Evolutionary conservation across 352 stramenopile species (phyloP), one percentile per base, ranked within the genome.

Genomic region (Pythium rishiriense): DNA sequence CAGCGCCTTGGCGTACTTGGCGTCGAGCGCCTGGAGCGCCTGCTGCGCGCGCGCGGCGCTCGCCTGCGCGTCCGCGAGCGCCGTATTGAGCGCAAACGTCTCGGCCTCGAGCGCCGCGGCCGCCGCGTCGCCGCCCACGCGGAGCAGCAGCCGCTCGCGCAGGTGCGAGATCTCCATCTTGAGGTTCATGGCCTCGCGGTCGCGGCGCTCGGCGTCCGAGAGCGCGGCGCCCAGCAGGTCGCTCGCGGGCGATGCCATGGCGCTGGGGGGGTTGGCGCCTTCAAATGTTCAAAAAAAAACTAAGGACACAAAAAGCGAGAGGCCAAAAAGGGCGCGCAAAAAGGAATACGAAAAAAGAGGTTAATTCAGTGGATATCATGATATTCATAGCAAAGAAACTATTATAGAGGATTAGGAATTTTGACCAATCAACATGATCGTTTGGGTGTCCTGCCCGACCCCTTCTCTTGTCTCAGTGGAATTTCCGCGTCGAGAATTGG

Each of bases 81-180:
- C 62, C 19, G 68, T 73, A 58, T 88, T 78, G 28, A 95, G 75
- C 49, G 79, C 83, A 49, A 88, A 90, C 45, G 76, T 83, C 55
- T 95, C 86, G 43, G 79, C 81, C 62, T 95, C 86, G 28, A 95
- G 77, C 69, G 93, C 83, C 26, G 78, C 78, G 14, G 86, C 83
- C 24, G 72, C 89, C 58, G 81, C 74, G 64, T 93, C 81, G 49
- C 86, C 86, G 54, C 86, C 86, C 54, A 93, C 83, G 51, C 86
- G 83, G 63, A 84, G 60, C 22, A 79, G 71, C 48, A 95, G 73
- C 3, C 86, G 79, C 64, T 88, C 79, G 26, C 84, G 81, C 57
- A 95, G 59, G 59, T 93, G 83, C 45, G 86, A 76, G 39, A 87
- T 70, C 74, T 95, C 84, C 62, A 95, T 92, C 72, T 95, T 95